Evolutionary conservation across 768 basidiomycete genomes (phyloP), one percentile per base, ranked within the genome.

Genomic region (Cyathus striatus): DNA sequence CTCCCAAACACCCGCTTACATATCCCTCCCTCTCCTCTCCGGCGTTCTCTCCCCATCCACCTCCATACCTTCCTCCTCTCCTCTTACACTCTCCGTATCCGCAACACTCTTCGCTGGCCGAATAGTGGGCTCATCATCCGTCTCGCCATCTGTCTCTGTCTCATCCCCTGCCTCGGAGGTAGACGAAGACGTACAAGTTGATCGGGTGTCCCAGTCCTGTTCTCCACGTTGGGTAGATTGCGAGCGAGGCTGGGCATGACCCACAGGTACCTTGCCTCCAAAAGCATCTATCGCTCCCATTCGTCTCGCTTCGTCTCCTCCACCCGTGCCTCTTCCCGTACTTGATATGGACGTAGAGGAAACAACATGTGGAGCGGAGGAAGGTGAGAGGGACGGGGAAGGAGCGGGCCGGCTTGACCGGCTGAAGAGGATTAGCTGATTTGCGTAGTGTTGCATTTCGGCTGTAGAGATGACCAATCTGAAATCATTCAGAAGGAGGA

Each of bases 401-500:
- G 42, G 40, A 25, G 32, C 42, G 5, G 20, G 13, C n/a, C 12
- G 16, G 5, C 14, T 48, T 43, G 71, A 60, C 41, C 70, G 67
- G 4, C 82, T 81, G 53, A 86, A 91, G 25, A 80, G 62, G 41
- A 95, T 73, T 41, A 99, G 78, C 50, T 93, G 86, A 54, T 93
- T 89, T 2, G 92, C 92, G 61, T 97, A 99, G 41, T 81, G 78
- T 62, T 96, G 91, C 87, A 98, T 92, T 64, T 98, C 95, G 14
- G 86, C 81, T 6, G 78, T 72, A 1, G 86, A 81, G 54, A 99
- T 90, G 53, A 87, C 86, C 41, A 99, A 76, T 13, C 81, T 72
- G 57, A 99, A 99, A 67, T 98, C 90, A 63, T 98, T 99, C 6
- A 98, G 76, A 5, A 98, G 83, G 4, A 98, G 74, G 60, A 99